These are phyloP conservation scores for Gonapodya prolifera DNA, from an alignment of 192 early-diverging fungal species.

Conservation along the genomic window DNA sequence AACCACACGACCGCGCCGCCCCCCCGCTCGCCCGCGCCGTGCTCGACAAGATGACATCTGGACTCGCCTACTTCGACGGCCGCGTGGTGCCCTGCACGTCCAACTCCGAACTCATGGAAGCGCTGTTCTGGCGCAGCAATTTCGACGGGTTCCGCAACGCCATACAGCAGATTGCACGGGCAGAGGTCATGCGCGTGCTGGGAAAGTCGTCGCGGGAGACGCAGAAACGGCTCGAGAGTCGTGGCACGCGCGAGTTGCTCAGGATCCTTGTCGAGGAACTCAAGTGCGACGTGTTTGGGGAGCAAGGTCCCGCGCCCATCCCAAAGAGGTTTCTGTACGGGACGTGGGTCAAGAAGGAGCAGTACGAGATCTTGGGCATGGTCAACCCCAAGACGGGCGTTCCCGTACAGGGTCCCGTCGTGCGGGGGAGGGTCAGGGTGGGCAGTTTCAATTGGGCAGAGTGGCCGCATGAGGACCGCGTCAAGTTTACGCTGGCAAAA, in stretches of 20 bases:
- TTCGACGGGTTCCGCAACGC: slow-evolving; percentile 38
- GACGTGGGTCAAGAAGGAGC: slow-evolving; percentile 38
- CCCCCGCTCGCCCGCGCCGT: neutral
- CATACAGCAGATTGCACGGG: slow-evolving; percentile 12
- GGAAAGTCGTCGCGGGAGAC: neutral
- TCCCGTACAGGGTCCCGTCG: slow-evolving; percentile 12
- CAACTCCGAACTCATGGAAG: slow-evolving; percentile 19
- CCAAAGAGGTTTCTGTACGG: slow-evolving; percentile 26
- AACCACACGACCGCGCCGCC: neutral
- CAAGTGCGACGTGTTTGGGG: slow-evolving; percentile 13
- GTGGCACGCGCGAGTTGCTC: slow-evolving; percentile 17
- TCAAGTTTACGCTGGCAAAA: slow-evolving; percentile 22
- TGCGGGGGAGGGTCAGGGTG: slow-evolving; percentile 17
- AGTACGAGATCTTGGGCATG: slow-evolving; percentile 17
- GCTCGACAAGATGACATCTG: slow-evolving; percentile 13
- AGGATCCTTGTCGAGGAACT: slow-evolving; percentile 18
- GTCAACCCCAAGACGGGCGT: slow-evolving; percentile 18
- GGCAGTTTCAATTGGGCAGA: slow-evolving; percentile 44
- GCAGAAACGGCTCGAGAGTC: slow-evolving; percentile 20
- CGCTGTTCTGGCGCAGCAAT: slow-evolving; percentile 39
- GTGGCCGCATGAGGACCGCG: slow-evolving; percentile 22
- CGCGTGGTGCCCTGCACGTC: slow-evolving; percentile 24
- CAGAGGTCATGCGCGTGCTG: neutral
- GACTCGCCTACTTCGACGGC: slow-evolving; percentile 32
- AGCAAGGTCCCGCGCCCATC: slow-evolving; percentile 5